Conservation (phyloP, 225 moss, liverwort and hornwort species). For the Marchantia paleacea region DNA sequence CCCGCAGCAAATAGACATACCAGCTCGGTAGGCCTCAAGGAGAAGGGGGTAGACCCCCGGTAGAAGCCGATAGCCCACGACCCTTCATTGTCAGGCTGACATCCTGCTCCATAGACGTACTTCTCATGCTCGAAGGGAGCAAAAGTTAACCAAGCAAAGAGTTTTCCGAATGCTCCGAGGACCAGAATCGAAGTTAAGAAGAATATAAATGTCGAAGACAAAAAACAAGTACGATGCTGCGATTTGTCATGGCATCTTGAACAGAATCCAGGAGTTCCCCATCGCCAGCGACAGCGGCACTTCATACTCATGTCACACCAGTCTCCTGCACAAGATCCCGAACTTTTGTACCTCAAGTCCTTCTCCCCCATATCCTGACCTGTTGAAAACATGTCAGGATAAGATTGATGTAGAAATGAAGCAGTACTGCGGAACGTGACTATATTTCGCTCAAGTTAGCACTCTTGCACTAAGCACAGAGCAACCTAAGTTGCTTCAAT, state of each 20-base stretch:
- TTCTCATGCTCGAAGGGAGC: slow-evolving; percentile 69
- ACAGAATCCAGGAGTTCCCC: slow-evolving; percentile 56
- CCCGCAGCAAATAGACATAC: slow-evolving; percentile 28
- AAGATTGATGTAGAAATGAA: too few relatives aligned
- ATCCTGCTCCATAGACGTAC: slow-evolving; percentile 44
- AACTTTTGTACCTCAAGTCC: slow-evolving; percentile 38
- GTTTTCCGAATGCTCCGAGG: slow-evolving; percentile 45
- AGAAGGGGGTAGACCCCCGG: slow-evolving; percentile 69
- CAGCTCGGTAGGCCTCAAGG: slow-evolving; percentile 73
- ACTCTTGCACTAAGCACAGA: too few relatives aligned
- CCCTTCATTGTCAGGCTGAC: slow-evolving; percentile 87
- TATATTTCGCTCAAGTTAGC: too few relatives aligned
- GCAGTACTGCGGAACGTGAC: too few relatives aligned
- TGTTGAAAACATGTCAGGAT: not conserved
- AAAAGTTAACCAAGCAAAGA: slow-evolving; percentile 69
- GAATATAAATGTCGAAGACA: slow-evolving; percentile 68
- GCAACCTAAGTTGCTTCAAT: too few relatives aligned
- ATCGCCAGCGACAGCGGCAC: slow-evolving; percentile 83
- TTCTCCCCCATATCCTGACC: slow-evolving; percentile 32
- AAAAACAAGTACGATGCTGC: slow-evolving; percentile 60
- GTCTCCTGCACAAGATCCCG: slow-evolving; percentile 37
- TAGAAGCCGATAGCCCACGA: slow-evolving; percentile 94
- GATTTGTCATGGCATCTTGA: slow-evolving; percentile 76
- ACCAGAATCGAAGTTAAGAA: slow-evolving; percentile 53
- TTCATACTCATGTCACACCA: slow-evolving; percentile 67